Evolutionary conservation across 1,139 yeast genomes (phyloP), one percentile per base, ranked within the genome.

Genomic region (Geotrichum macrosporum): DNA sequence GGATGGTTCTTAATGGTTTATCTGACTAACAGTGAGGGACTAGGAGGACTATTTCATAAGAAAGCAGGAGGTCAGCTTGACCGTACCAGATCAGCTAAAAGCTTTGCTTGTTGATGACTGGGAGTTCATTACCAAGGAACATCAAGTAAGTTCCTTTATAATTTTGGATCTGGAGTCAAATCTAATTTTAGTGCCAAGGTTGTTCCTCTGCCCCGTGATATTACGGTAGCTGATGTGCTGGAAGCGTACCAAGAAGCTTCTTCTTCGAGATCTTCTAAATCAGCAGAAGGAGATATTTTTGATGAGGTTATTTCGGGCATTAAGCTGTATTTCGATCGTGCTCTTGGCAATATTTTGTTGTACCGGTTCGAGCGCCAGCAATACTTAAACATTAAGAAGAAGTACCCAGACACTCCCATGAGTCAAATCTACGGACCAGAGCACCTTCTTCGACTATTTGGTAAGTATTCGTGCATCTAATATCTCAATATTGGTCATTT

Each of bases 341-440:
- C 85, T 0, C 64, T 89, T 41, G 87, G 95, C 5, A 74, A 83
- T 46, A 70, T 84, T 43, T 68, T 92, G 22, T 74, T 92, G 5
- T 92, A 92, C 67, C 76, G 94, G 53, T 83, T 81, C 56, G 98
- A 92, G 64, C 72, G 95, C 50, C 76, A 84, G 52, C 97, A 92
- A 63, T 87, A 77, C 58, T 73, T 81, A 47, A 78, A 82, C 45
- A 61, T 83, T 33, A 64, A 70, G 36, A 68, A 69, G 44, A 65
- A 68, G 47, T 63, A 70, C 46, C 65, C 69, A 18, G 65, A 67
- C 40, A 60, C 61, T 44, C 62, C 63, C 22, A 62, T 71, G 50
- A 65, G 75, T 45, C 70, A 74, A 4, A 65, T 82, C 0, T 92
- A 89, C 61, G 96, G 96, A 0, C 73, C 68, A 4, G 88, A 84